Conservation (phyloP, 2,329 filamentous ascomycete species). For the Diaporthe sp. region DNA sequence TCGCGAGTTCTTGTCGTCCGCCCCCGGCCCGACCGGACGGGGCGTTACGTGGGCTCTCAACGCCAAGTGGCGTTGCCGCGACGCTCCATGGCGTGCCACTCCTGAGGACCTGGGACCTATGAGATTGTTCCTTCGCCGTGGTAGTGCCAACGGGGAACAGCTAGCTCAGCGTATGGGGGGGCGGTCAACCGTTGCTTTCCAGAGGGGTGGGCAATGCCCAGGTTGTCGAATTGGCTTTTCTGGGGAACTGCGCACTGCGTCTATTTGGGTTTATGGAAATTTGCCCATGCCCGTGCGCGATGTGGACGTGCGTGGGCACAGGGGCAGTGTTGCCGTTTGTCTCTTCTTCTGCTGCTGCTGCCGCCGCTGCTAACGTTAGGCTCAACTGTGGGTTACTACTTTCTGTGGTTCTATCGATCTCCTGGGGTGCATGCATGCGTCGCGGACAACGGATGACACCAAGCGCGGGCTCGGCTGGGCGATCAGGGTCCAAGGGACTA, state of each 20-base stretch:
- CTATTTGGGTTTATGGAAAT: not conserved
- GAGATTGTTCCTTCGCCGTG: not conserved
- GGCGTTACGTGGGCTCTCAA: not conserved
- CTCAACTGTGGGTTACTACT: not conserved
- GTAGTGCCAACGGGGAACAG: not conserved
- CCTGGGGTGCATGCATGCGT: conserved; percentile 13
- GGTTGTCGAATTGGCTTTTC: not conserved
- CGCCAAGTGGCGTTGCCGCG: not conserved
- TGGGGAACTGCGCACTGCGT: not conserved
- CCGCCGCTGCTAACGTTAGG: not conserved
- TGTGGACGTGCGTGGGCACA: not conserved
- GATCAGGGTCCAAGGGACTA: conserved; percentile 28
- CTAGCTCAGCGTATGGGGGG: not conserved
- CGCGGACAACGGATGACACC: conserved; percentile 28
- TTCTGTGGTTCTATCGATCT: not conserved
- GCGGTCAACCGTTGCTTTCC: not conserved
- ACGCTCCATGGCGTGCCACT: conserved; percentile 18
- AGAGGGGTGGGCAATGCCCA: not conserved
- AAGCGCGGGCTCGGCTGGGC: conserved; percentile 25
- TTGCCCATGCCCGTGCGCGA: not conserved
- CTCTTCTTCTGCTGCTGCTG: no score
- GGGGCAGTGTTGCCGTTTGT: not conserved
- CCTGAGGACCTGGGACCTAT: not conserved
- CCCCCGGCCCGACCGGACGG: not conserved
- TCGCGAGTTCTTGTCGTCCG: not conserved